Evolutionary conservation across 2,329 filamentous ascomycete species (phyloP).

Genomic region (Colletotrichum tabaci): DNA sequence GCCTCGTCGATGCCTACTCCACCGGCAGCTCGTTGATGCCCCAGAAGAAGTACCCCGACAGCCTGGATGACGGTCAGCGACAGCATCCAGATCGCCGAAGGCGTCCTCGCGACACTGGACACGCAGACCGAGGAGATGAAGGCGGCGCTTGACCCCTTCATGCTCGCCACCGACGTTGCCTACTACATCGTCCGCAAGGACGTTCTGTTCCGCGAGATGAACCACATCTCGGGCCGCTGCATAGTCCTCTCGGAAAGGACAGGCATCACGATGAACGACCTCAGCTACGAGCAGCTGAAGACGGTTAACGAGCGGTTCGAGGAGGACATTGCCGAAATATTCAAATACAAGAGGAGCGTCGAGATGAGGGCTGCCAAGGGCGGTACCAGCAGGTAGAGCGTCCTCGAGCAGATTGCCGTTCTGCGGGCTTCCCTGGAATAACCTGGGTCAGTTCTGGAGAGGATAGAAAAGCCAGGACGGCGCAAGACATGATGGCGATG

Average conservation of each 20-base stretch:
- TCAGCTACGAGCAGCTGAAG: conserved; percentile 77
- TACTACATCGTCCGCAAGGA: conserved; percentile 76
- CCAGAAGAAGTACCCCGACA: conserved; percentile 55
- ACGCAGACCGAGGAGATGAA: conserved; percentile 82
- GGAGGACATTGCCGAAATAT: conserved; percentile 78
- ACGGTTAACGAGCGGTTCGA: conserved; percentile 79
- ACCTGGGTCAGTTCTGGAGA: not conserved
- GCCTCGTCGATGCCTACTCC: conserved; percentile 83
- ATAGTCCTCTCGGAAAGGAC: conserved; percentile 78
- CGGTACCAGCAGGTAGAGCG: conserved; percentile 80
- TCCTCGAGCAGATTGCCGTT: conserved; percentile 74
- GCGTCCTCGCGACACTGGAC: conserved; percentile 81
- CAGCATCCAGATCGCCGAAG: conserved; percentile 86
- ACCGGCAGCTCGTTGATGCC: conserved; percentile 86
- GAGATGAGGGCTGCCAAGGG: conserved; percentile 84
- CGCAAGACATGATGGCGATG: not conserved
- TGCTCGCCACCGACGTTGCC: conserved; percentile 82
- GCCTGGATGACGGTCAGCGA: conserved; percentile 77
- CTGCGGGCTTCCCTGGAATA: conserved; percentile 5
- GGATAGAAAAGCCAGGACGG: too few relatives aligned
- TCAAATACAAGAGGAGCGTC: conserved; percentile 88
- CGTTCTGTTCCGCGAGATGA: conserved; percentile 84
- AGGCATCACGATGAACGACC: conserved; percentile 77
- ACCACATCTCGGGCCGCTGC: conserved; percentile 81
- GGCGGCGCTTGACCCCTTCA: conserved; percentile 83